Conservation (phyloP, 495 filamentous ascomycete genomes). For the Hapsidospora chrysogenum region DNA sequence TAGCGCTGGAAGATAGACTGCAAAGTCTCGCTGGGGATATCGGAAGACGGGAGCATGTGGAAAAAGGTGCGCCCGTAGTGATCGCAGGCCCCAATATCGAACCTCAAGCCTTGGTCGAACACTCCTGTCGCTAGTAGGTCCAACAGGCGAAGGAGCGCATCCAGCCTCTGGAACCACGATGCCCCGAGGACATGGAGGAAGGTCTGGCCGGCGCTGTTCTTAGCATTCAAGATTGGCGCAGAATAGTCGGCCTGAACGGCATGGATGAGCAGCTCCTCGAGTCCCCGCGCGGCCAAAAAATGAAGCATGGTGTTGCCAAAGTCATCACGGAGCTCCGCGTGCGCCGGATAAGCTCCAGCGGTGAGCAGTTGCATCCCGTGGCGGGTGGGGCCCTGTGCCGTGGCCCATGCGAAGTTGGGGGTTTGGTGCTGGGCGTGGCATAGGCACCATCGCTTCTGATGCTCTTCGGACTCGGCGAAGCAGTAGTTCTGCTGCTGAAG, state of each 20-base stretch:
- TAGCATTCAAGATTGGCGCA: slow-evolving; percentile 3
- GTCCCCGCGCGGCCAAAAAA: slow-evolving; percentile 16
- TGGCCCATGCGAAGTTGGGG: neutral
- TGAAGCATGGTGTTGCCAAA: slow-evolving; percentile 31
- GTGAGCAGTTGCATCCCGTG: neutral
- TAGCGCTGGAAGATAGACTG: neutral
- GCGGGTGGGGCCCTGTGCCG: neutral
- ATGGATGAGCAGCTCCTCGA: slow-evolving; percentile 12
- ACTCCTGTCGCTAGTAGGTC: slow-evolving; percentile 15
- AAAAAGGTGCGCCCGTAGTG: slow-evolving; percentile 28
- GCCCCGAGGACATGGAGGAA: slow-evolving; percentile 28
- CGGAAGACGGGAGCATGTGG: slow-evolving; percentile 16
- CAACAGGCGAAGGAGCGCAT: slow-evolving; percentile 5
- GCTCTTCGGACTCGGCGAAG: slow-evolving; percentile 9
- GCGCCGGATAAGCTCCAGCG: slow-evolving; percentile 4
- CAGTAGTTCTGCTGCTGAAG: slow-evolving; percentile 12
- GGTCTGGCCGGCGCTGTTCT: slow-evolving; percentile 27
- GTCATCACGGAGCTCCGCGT: slow-evolving; percentile 12
- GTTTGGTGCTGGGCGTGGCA: slow-evolving; percentile 17
- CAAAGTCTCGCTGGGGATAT: slow-evolving; percentile 1
- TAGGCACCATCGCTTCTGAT: slow-evolving; percentile 20
- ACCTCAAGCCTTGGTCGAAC: slow-evolving; percentile 8
- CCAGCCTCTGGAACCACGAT: slow-evolving; percentile 16
- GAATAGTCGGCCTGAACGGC: slow-evolving; percentile 9
- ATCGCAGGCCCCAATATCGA: slow-evolving; percentile 20